Conservation (phyloP, 805 yeast species). For the Hanseniaspora occidentalis region DNA sequence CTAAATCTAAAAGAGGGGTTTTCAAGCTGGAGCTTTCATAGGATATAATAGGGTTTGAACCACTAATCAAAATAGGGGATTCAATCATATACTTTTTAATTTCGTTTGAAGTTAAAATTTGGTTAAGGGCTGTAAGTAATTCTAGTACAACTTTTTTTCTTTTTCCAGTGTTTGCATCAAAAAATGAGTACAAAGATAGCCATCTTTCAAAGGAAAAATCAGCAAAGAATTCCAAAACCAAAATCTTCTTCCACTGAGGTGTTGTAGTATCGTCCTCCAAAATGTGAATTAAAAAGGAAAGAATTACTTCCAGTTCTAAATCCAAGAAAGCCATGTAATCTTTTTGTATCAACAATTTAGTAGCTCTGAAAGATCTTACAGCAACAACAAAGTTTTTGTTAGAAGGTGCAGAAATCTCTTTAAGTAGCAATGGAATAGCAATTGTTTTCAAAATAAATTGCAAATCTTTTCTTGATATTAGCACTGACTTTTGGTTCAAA, state of each 20-base stretch:
- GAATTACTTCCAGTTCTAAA: constrained; percentile 70
- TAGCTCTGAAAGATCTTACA: constrained; percentile 64
- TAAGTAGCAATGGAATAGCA: constrained; percentile 63
- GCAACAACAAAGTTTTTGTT: constrained; percentile 52
- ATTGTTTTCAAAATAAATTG: constrained; percentile 52
- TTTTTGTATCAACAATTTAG: constrained; percentile 43
- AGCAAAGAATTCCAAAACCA: constrained; percentile 63
- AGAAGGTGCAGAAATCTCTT: constrained; percentile 42
- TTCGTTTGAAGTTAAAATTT: constrained; percentile 22
- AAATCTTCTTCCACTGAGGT: constrained; percentile 59
- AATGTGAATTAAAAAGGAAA: constrained; percentile 64
- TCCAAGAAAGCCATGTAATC: constrained; percentile 51
- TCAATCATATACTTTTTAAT: constrained; percentile 24
- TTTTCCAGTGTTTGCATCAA: constrained; percentile 39
- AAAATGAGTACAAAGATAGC: constrained; percentile 40
- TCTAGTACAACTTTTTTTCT: constrained; percentile 51
- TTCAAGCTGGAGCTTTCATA: constrained; percentile 33
- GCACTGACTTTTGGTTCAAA: constrained; percentile 44
- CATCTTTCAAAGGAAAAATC: constrained; percentile 41
- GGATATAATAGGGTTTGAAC: constrained; percentile 27
- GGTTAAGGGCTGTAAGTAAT: constrained; percentile 32
- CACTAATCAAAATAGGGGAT: constrained; percentile 21
- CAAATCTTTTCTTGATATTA: constrained; percentile 50
- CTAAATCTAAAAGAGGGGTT: constrained; percentile 52
- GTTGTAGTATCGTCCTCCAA: constrained; percentile 42